Evolutionary conservation across 805 yeast species (phyloP).

Genomic region (Ogataea dorogensis): DNA sequence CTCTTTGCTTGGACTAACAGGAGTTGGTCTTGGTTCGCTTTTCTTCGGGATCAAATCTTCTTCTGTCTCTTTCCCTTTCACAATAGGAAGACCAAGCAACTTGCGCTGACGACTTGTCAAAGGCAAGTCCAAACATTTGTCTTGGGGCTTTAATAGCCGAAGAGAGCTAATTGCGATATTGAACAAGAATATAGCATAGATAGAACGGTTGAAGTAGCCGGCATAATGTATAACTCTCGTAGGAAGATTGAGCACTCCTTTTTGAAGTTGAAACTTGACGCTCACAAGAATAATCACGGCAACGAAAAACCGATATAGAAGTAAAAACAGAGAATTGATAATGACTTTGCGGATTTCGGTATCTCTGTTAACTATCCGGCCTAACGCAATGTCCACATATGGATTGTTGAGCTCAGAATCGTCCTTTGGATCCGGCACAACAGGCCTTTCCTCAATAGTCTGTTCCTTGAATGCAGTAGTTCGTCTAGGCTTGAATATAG

Average conservation of each 20-base stretch:
- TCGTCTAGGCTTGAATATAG: slow-evolving; percentile 23
- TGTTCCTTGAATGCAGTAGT: slow-evolving; percentile 9
- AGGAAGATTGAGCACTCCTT: slow-evolving; percentile 1
- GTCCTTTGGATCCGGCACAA: slow-evolving; percentile 3
- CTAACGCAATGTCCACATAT: slow-evolving; percentile 42
- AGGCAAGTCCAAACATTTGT: slow-evolving; percentile 52
- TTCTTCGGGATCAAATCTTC: slow-evolving; percentile 5
- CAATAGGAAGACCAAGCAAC: slow-evolving; percentile 41
- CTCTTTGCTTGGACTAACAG: slow-evolving; percentile 11
- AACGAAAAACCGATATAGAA: slow-evolving; percentile 32
- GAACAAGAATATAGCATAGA: slow-evolving; percentile 28
- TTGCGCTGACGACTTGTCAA: slow-evolving; percentile 45
- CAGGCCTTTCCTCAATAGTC: slow-evolving; percentile 5
- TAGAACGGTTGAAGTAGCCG: slow-evolving; percentile 18
- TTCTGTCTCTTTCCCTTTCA: slow-evolving; percentile 7
- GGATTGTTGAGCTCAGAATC: slow-evolving; percentile 34
- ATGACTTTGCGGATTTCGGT: slow-evolving; percentile 35
- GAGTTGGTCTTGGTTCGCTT: neutral
- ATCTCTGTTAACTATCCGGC: slow-evolving; percentile 44
- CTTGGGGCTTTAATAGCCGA: slow-evolving; percentile 40
- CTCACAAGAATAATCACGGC: slow-evolving; percentile 25
- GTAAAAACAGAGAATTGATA: slow-evolving; percentile 28
- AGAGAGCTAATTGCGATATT: slow-evolving; percentile 32
- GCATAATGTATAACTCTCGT: slow-evolving; percentile 4
- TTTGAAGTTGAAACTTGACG: slow-evolving; percentile 13